Conservation (phyloP, 805 yeast species). For the Saccharomyces jurei region DNA sequence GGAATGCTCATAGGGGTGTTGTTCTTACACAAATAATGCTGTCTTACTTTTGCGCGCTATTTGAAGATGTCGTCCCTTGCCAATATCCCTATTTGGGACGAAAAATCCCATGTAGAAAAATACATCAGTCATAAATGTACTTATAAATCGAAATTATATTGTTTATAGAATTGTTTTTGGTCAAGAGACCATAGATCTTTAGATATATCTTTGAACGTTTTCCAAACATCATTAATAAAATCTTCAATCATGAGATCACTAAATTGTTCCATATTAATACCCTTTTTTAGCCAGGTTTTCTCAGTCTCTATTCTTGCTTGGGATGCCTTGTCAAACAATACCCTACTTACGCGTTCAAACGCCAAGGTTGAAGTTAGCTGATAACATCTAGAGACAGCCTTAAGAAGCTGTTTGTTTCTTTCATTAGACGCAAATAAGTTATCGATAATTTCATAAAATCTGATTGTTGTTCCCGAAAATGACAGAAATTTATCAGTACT, state of each 20-base stretch:
- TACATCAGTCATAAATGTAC: background rate
- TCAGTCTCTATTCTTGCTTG: slow-evolving; percentile 17
- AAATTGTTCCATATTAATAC: slow-evolving; percentile 6
- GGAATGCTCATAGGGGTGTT: background rate
- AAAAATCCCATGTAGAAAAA: background rate
- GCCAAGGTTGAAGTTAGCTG: slow-evolving; percentile 15
- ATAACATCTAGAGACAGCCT: slow-evolving; percentile 12
- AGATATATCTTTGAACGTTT: slow-evolving; percentile 1
- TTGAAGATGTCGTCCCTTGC: background rate
- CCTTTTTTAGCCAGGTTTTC: slow-evolving; percentile 6
- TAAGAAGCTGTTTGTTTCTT: slow-evolving; percentile 4
- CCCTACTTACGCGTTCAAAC: slow-evolving; percentile 18
- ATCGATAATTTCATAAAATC: slow-evolving; percentile 15
- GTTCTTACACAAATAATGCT: background rate
- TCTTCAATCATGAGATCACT: slow-evolving; percentile 7
- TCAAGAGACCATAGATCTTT: background rate
- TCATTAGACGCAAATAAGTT: slow-evolving; percentile 8
- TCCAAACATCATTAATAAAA: slow-evolving; percentile 12
- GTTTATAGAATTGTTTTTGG: background rate
- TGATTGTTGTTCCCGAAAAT: slow-evolving; percentile 7
- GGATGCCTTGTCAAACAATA: slow-evolving; percentile 16
- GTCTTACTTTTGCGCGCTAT: background rate
- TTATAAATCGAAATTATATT: background rate
- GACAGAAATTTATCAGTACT: slow-evolving; percentile 8
- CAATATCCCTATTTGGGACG: background rate